Conservation (phyloP, 805 yeast genomes). For the Suhomyces pyralidae region DNA sequence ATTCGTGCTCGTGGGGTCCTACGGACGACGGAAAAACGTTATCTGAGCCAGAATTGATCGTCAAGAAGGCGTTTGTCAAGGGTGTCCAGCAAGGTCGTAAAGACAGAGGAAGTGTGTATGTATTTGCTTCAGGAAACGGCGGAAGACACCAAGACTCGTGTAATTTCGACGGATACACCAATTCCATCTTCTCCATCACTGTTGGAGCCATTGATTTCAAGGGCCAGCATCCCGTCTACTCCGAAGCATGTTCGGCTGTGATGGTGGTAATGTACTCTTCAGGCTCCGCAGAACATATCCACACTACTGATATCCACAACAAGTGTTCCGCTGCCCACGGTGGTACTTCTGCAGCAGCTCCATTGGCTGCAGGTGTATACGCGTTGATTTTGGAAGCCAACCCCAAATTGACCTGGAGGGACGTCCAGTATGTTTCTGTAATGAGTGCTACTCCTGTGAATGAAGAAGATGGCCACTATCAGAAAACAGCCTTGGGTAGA, state of each 20-base stretch:
- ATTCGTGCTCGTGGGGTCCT: conserved; percentile 99
- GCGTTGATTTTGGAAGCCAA: conserved; percentile 79
- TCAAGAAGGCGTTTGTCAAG: conserved; percentile 76
- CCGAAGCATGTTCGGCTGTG: conserved; percentile 94
- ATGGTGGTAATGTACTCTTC: conserved; percentile 91
- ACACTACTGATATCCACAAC: conserved; percentile 75
- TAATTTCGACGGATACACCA: conserved; percentile 96
- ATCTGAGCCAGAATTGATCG: conserved; percentile 79
- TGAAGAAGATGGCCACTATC: conserved; percentile 71
- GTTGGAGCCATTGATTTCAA: conserved; percentile 89
- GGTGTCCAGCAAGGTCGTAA: conserved; percentile 81
- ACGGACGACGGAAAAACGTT: conserved; percentile 85
- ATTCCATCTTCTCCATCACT: conserved; percentile 90
- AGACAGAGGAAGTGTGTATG: conserved; percentile 82
- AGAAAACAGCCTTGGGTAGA: conserved; percentile 61
- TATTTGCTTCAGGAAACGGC: conserved; percentile 96
- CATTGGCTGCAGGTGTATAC: conserved; percentile 94
- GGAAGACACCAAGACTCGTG: conserved; percentile 81
- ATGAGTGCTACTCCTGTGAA: conserved; percentile 67
- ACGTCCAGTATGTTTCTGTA: conserved; percentile 80
- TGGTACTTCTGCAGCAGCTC: conserved; percentile 99
- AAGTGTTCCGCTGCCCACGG: conserved; percentile 78
- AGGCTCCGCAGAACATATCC: conserved; percentile 85
- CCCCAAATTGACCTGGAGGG: conserved; percentile 93
- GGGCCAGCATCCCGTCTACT: conserved; percentile 83